These are phyloP conservation scores for Leccinum subtestaceum DNA, from an alignment of 768 basidiomycete species.

Conservation along the genomic window DNA sequence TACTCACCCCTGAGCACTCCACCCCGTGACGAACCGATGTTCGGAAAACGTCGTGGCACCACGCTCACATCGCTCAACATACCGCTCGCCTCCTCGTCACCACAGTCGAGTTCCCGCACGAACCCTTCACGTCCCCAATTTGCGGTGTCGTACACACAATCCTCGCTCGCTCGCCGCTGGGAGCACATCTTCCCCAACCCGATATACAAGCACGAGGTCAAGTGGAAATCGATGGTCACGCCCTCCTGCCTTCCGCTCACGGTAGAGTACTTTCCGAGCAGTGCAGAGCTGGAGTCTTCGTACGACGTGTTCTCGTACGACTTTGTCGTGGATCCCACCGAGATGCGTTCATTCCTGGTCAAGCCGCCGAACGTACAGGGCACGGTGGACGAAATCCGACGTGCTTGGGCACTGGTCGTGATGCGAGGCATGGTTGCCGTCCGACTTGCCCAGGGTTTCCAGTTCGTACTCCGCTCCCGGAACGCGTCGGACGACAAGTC, in stretches of 20 bases:
- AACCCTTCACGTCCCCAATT: slow-evolving; percentile 69
- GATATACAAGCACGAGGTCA: slow-evolving; percentile 78
- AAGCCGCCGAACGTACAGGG: slow-evolving; percentile 53
- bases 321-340: slow-evolving; percentile 78
- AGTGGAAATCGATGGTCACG: slow-evolving; percentile 86
- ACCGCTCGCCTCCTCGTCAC: slow-evolving; percentile 49
- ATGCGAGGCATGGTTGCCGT: slow-evolving; percentile 95
- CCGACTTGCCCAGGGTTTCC: slow-evolving; percentile 90
- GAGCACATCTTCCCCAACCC: slow-evolving; percentile 79
- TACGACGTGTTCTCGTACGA: slow-evolving; percentile 87
- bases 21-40: slow-evolving; percentile 61
- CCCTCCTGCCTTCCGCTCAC: slow-evolving; percentile 89
- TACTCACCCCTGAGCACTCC: slow-evolving; percentile 68
- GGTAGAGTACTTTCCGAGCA: slow-evolving; percentile 81
- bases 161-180: slow-evolving; percentile 84
- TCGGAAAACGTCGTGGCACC: slow-evolving; percentile 53
- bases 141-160: slow-evolving; percentile 57
- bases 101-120: slow-evolving; percentile 37
- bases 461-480: slow-evolving; percentile 69
- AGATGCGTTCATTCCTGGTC: slow-evolving; percentile 86
- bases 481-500: slow-evolving; percentile 33
- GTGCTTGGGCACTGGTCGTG: slow-evolving; percentile 72
- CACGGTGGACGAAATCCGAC: slow-evolving; percentile 54
- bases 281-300: slow-evolving; percentile 67
- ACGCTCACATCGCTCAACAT: slow-evolving; percentile 37